Evolutionary conservation across 2,329 filamentous ascomycete genomes (phyloP).

Genomic region (Diplodia seriata): DNA sequence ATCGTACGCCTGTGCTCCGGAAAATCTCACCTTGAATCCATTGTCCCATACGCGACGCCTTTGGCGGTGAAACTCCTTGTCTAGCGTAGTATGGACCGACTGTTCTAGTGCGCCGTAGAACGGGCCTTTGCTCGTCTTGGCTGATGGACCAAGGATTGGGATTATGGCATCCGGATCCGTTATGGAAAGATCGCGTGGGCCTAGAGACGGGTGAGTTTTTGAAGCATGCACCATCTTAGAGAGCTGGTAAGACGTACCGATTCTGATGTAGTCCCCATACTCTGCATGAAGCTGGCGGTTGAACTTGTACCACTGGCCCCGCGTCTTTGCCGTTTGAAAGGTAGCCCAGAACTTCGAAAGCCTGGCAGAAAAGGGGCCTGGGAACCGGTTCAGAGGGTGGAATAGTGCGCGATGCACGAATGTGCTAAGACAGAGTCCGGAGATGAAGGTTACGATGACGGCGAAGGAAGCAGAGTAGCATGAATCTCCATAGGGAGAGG

Average conservation of each 20-base stretch:
- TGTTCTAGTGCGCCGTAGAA: slow-evolving; percentile 26
- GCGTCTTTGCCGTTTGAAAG: background rate
- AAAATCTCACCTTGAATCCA: slow-evolving; percentile 33
- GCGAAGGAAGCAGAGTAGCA: background rate
- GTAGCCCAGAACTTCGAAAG: slow-evolving; percentile 30
- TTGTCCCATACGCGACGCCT: slow-evolving; percentile 25
- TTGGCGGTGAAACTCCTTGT: slow-evolving; percentile 20
- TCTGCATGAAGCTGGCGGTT: slow-evolving; percentile 6
- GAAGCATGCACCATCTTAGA: background rate
- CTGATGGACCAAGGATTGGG: slow-evolving; percentile 5
- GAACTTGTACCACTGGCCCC: slow-evolving; percentile 10
- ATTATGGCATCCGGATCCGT: slow-evolving; percentile 39
- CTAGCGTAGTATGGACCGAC: slow-evolving; percentile 16
- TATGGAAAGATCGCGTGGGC: slow-evolving; percentile 40
- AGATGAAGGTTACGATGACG: background rate
- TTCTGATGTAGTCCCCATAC: slow-evolving; percentile 32
- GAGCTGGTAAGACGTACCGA: slow-evolving; percentile 1
- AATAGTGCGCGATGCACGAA: slow-evolving; percentile 25
- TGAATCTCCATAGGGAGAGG: background rate
- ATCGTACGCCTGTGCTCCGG: too few species aligned
- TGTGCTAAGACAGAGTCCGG: slow-evolving; percentile 9
- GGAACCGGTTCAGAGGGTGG: slow-evolving; percentile 26
- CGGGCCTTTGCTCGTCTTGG: slow-evolving; percentile 22
- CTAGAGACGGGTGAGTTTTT: slow-evolving; percentile 27
- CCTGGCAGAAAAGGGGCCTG: slow-evolving; percentile 16